Percentiles rank a stretch among this genome's conserved stretches.
phyloP scores from a whole-genome alignment of 805 yeast species.

The Pichia cabralensis region DNA sequence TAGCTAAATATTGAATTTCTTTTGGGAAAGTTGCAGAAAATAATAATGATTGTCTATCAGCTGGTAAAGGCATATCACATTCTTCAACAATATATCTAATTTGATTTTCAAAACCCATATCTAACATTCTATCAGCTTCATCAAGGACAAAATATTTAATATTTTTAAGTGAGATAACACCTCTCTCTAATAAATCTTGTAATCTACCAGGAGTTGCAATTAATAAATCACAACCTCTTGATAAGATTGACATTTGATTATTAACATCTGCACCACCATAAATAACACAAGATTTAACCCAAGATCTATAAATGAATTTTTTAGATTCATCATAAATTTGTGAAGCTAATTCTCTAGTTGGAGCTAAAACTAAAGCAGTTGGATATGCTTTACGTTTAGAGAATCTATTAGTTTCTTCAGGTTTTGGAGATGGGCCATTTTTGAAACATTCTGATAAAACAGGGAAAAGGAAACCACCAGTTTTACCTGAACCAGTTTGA shows the following conservation, averaged over 20 bases:
- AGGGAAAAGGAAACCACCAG: conserved; percentile 99
- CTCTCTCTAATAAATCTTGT: conserved; percentile 91
- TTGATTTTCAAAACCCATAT: conserved; percentile 99
- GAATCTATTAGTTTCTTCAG: conserved; percentile 34
- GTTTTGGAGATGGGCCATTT: conserved; percentile 68
- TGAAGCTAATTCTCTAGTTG: conserved; percentile 97
- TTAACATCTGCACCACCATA: conserved; percentile 98
- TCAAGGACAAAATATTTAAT: conserved; percentile 91
- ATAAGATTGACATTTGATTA: conserved; percentile 76
- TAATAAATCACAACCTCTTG: conserved; percentile 88
- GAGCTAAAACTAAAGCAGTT: conserved; percentile 92
- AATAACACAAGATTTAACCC: conserved; percentile 94
- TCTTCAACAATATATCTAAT: conserved; percentile 96
- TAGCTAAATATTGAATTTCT: conserved; percentile 93
- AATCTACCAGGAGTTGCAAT: conserved; percentile 99
- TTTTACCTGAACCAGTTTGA: conserved; percentile 99
- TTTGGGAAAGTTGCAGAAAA: conserved; percentile 99
- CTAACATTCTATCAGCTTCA: conserved; percentile 99
- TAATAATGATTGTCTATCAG: conserved; percentile 92
- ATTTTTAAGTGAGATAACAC: conserved; percentile 78
- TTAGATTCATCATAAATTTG: conserved; percentile 95
- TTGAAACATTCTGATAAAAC: conserved; percentile 84
- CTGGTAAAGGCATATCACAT: conserved; percentile 93
- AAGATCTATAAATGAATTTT: conserved; percentile 93
- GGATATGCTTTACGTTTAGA: conserved; percentile 80